phyloP scores from a whole-genome alignment of 768 basidiomycete genomes.

The Serendipita sp. region DNA sequence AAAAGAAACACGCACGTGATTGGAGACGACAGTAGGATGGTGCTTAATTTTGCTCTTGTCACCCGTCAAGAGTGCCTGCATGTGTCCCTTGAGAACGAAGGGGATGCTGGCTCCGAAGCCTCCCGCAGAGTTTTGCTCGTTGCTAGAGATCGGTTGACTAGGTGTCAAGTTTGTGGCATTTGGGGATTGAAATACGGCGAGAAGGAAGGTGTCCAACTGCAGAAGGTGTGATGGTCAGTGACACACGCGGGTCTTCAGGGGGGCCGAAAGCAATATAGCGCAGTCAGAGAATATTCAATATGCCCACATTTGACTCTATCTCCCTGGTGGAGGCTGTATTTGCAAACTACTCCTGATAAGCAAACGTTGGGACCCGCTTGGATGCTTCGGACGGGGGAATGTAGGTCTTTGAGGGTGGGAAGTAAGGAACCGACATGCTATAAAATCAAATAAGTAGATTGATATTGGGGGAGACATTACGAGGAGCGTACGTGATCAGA shows the following conservation, averaged over 20 bases:
- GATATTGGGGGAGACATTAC: not conserved
- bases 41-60: not conserved
- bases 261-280: not conserved
- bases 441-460: not conserved
- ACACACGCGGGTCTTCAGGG: too few relatives aligned
- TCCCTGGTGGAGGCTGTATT: constrained; percentile 33
- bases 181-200: constrained; percentile 1
- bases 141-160: too few relatives aligned
- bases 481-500: constrained; percentile 36
- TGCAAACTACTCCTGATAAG: constrained; percentile 56
- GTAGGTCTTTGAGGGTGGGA: constrained; percentile 37
- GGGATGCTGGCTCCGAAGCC: not conserved
- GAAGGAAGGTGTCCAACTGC: not conserved
- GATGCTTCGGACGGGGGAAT: constrained; percentile 37
- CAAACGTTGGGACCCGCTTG: constrained; percentile 36
- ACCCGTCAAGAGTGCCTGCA: not conserved
- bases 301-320: constrained; percentile 39
- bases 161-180: not conserved
- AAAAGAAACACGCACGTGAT: not conserved
- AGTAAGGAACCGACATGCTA: constrained; percentile 53
- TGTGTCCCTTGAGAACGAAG: not conserved
- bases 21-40: not conserved
- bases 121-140: too few relatives aligned
- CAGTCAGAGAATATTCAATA: too few relatives aligned
- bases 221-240: not conserved